These are phyloP conservation scores for Carallia pectinifolia DNA, from an alignment of 345 rosid genomes.

Conservation along the genomic window DNA sequence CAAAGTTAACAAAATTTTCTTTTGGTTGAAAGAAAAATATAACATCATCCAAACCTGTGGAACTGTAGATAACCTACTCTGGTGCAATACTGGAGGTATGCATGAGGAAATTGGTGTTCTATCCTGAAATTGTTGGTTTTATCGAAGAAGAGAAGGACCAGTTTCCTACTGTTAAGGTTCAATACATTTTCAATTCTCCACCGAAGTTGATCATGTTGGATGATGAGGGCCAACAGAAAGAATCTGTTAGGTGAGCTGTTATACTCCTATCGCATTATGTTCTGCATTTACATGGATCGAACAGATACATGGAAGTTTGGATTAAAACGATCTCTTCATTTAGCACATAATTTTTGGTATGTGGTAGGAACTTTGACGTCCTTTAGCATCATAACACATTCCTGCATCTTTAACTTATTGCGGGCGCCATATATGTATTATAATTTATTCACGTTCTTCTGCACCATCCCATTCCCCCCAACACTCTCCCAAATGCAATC, in stretches of 20 bases:
- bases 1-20: no score
- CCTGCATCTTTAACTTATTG: no score
- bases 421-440: no score
- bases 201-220: slow-evolving; percentile 91
- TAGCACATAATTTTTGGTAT: no score
- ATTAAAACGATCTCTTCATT: not conserved
- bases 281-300: not conserved
- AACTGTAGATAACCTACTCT: slow-evolving; percentile 64
- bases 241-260: slow-evolving; percentile 19
- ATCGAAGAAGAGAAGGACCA: slow-evolving; percentile 85
- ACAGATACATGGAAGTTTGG: not conserved
- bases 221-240: slow-evolving; percentile 58
- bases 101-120: slow-evolving; percentile 91
- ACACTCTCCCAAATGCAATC: no score
- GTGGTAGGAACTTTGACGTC: no score
- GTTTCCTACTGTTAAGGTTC: slow-evolving; percentile 64
- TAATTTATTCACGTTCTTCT: no score
- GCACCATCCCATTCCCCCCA: no score
- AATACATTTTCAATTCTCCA: slow-evolving; percentile 85
- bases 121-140: slow-evolving; percentile 85
- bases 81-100: slow-evolving; percentile 85
- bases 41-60: slow-evolving; percentile 8
- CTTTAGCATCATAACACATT: no score
- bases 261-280: not conserved
- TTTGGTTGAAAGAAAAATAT: slow-evolving; percentile 7